phyloP scores from a whole-genome alignment of 2,329 filamentous ascomycete genomes.

The Cordyceps sp. region DNA sequence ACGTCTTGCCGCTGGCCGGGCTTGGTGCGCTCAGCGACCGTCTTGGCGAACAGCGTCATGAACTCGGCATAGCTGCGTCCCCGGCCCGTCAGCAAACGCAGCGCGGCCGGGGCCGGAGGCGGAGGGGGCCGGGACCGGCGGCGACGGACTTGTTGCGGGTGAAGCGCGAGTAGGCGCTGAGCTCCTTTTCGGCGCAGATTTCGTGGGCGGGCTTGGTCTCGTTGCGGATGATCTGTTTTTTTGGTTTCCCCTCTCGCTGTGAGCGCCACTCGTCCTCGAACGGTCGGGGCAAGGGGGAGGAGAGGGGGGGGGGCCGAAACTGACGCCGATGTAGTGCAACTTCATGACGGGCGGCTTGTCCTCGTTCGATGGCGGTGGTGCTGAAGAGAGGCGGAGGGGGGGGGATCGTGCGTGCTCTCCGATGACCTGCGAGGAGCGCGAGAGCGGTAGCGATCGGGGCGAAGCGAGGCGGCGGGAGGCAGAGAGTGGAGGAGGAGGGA shows the following conservation, averaged over 20 bases:
- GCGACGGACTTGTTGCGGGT: constrained; percentile 47
- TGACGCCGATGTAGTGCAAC: constrained; percentile 64
- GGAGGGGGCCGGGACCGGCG: neutral
- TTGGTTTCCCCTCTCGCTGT: neutral
- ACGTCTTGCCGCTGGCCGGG: constrained; percentile 75
- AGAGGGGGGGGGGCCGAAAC: constrained; percentile 14
- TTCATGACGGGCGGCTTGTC: constrained; percentile 1
- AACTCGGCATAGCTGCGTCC: constrained; percentile 36
- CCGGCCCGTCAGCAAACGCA: constrained; percentile 4
- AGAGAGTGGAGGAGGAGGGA: no score
- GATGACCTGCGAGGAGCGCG: no score
- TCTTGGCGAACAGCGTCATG: constrained; percentile 76
- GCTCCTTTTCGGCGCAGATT: constrained; percentile 59
- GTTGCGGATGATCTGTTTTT: constrained; percentile 60
- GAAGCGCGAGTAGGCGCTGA: constrained; percentile 67
- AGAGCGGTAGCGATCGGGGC: no score
- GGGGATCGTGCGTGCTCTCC: no score
- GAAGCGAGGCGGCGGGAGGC: no score
- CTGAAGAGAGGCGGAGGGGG: no score
- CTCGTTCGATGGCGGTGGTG: no score
- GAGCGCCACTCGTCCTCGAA: constrained; percentile 2
- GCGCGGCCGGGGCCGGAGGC: neutral
- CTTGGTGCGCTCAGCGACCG: constrained; percentile 69
- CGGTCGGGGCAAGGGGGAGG: constrained; percentile 10
- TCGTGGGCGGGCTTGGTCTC: constrained; percentile 60